A percentile compares a stretch with the other conserved stretches of the same genome.
Conservation (phyloP, 257 asterid species). For the Echium plantagineum region DNA sequence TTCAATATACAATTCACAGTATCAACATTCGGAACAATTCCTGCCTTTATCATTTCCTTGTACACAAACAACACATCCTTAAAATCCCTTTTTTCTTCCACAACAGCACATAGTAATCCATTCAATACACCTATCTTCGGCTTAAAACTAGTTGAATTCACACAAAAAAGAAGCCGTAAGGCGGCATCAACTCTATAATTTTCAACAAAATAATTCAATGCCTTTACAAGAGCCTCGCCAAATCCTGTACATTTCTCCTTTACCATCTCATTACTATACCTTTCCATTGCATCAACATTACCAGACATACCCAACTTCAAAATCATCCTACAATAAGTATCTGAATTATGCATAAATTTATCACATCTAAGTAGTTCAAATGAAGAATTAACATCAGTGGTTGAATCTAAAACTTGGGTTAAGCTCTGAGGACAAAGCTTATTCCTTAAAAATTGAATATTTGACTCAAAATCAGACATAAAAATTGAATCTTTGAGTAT, state of each 20-base stretch:
- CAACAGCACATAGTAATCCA: conserved; percentile 45
- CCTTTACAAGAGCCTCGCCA: conserved; percentile 35
- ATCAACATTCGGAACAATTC: conserved; percentile 47
- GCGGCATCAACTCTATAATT: conserved; percentile 53
- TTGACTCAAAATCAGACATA: conserved; percentile 40
- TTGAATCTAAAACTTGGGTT: conserved; percentile 33
- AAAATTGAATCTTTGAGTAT: conserved; percentile 39
- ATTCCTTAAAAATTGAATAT: conserved; percentile 34
- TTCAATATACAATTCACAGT: conserved; percentile 60
- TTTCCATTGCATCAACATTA: conserved; percentile 60
- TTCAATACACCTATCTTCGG: conserved; percentile 38
- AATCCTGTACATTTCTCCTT: conserved; percentile 42
- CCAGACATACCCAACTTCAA: conserved; percentile 74
- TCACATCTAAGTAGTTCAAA: conserved; percentile 60
- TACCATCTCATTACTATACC: conserved; percentile 54
- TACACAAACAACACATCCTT: conserved; percentile 76
- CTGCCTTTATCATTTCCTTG: conserved; percentile 77
- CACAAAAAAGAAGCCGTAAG: conserved; percentile 47
- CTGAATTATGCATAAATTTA: conserved; percentile 41
- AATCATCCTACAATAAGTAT: conserved; percentile 52
- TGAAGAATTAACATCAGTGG: conserved; percentile 63
- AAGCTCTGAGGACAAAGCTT: conserved; percentile 52
- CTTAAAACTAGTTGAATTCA: conserved; percentile 41
- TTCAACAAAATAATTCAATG: conserved; percentile 43
- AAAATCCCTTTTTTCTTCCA: conserved; percentile 43